Evolutionary conservation across 2,329 filamentous ascomycete species (phyloP), one percentile per base, ranked within the genome.

Genomic region (Fusarium nematophilum): DNA sequence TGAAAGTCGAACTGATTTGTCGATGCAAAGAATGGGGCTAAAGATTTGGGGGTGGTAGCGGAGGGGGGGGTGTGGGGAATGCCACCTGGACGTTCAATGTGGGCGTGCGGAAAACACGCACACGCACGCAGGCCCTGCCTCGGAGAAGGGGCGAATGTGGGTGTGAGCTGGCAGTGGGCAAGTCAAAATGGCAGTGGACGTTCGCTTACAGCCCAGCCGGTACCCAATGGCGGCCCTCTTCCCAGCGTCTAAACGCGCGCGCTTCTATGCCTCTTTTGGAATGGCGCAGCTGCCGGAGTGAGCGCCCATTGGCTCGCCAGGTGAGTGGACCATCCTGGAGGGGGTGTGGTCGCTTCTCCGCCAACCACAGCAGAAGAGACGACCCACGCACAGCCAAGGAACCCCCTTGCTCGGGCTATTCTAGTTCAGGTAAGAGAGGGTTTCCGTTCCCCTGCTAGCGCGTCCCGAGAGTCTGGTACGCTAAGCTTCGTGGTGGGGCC

Each of bases 401-500:
- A 15, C 3, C 13, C 6, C 59, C 59, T 40, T 63, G 59, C 46
- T 57, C 53, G 43, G 53, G 1, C 25, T 14, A 54, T 47, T 5
- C 46, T 34, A 9, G 13, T 40, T 57, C 18, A 10, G 46, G 57
- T 39, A 53, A 36, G 47, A 29, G 53, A 50, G 33, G 51, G 55
- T 38, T 27, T 42, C 1, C 4, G 21, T 3, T 11, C 31, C 64
- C 59, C 38, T 66, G 30, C 70, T 76, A 76, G 75, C 68, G 72
- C 61, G 67, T 70, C 71, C 70, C 75, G 75, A 65, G 70, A 74
- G 62, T 62, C 64, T 73, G 75, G 75, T 70, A 74, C 65, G 67
- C 73, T 68, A 73, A 66, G 47, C 45, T 52, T 62, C 64, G 43
- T 15, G 27, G 26, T 52, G 64, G 62, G 27, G 10, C 31, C 8